phyloP scores from a whole-genome alignment of 305 asterid species.

The Fraxinus angustifolia region DNA sequence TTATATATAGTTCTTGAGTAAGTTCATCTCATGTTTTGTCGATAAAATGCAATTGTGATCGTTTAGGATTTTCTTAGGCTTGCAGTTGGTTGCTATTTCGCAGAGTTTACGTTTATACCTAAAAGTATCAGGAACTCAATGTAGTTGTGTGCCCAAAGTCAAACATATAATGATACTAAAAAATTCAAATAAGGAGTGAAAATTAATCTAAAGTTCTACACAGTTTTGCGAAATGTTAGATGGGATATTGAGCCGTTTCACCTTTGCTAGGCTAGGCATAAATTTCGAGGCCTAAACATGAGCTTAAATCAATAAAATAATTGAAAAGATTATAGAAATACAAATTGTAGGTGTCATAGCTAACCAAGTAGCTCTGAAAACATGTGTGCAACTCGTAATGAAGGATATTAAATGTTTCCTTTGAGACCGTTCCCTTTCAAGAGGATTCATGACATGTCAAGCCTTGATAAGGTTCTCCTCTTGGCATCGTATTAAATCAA shows the following conservation, averaged over 20 bases:
- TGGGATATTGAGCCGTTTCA: neutral
- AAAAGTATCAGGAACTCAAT: constrained; percentile 8
- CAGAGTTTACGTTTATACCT: neutral
- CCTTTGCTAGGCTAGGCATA: neutral
- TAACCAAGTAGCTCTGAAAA: neutral
- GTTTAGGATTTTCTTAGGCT: neutral
- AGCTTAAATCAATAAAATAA: neutral
- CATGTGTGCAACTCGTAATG: constrained; percentile 6
- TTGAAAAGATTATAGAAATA: neutral
- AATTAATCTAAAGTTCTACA: neutral
- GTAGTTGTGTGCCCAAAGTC: neutral
- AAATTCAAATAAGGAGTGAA: neutral
- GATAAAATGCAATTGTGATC: neutral
- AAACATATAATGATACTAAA: neutral
- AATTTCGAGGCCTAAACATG: neutral
- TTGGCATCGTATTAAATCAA: neutral
- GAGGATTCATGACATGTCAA: neutral
- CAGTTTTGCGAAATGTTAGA: neutral
- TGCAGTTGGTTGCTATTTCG: neutral
- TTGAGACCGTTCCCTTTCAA: neutral
- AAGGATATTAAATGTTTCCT: neutral
- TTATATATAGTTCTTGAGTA: constrained; percentile 2
- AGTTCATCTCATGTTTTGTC: constrained; percentile 9
- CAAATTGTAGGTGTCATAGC: neutral
- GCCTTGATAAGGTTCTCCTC: neutral